Percentiles rank a stretch among this genome's conserved stretches.
These are phyloP conservation scores for Pseudogymnoascus verrucosus DNA, from an alignment of 2,329 filamentous ascomycete species.

Conservation along the genomic window DNA sequence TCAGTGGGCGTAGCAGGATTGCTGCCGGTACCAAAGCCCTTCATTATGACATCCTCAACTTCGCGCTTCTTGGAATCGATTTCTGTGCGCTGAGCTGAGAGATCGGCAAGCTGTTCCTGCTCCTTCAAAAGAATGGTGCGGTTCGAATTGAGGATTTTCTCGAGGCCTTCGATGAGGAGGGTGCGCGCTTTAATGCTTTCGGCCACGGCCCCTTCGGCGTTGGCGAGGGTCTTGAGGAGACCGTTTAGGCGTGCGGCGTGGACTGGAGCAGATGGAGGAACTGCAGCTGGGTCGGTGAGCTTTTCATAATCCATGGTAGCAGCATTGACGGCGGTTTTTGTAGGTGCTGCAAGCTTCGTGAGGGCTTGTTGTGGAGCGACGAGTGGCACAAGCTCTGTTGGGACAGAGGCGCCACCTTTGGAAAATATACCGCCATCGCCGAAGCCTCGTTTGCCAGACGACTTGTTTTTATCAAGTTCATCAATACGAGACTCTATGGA, in stretches of 20 bases:
- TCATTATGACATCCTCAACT: slow-evolving; percentile 87
- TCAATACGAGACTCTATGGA: slow-evolving; percentile 73
- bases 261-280: slow-evolving; percentile 74
- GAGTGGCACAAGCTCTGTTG: slow-evolving; percentile 70
- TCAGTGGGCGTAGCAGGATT: slow-evolving; percentile 42
- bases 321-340: slow-evolving; percentile 57
- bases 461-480: slow-evolving; percentile 55
- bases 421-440: slow-evolving; percentile 65
- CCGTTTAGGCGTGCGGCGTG: slow-evolving; percentile 84
- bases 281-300: slow-evolving; percentile 61
- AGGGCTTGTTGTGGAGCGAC: slow-evolving; percentile 65
- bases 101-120: slow-evolving; percentile 53
- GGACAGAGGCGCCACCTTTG: slow-evolving; percentile 49
- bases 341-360: slow-evolving; percentile 61
- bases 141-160: slow-evolving; percentile 72
- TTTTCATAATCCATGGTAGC: slow-evolving; percentile 81
- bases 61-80: slow-evolving; percentile 79
- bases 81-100: slow-evolving; percentile 58
- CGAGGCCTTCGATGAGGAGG: slow-evolving; percentile 68
- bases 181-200: slow-evolving; percentile 82
- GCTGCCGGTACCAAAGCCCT: slow-evolving; percentile 59
- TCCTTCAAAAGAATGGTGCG: slow-evolving; percentile 62
- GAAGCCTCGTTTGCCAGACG: slow-evolving; percentile 43
- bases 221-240: slow-evolving; percentile 80
- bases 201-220: slow-evolving; percentile 79